Evolutionary conservation across 2,329 filamentous ascomycete species (phyloP).

Genomic region (Chaetothyriales sp.): DNA sequence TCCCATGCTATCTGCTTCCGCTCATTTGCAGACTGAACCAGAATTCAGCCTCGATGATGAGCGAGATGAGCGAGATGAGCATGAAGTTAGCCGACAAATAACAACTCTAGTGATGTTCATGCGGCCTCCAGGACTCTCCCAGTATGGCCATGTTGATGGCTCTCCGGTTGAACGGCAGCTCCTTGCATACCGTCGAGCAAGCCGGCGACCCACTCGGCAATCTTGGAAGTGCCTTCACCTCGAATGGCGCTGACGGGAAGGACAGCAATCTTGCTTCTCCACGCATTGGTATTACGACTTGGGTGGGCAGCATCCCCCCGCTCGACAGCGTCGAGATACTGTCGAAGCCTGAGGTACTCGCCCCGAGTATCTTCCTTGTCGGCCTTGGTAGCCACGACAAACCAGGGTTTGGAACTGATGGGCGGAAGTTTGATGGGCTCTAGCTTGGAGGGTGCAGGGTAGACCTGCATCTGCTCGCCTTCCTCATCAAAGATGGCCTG

Average conservation of each 20-base stretch:
- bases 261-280: conserved; percentile 43
- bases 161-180: background rate
- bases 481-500: conserved; percentile 7
- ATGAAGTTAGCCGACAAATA: no score
- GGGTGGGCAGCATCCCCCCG: conserved; percentile 55
- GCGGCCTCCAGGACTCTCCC: no score
- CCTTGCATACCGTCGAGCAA: conserved; percentile 24
- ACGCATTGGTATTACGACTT: conserved; percentile 54
- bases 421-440: conserved; percentile 44
- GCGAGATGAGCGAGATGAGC: no score
- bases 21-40: no score
- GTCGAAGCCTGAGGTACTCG: conserved; percentile 57
- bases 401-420: conserved; percentile 92
- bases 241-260: conserved; percentile 85
- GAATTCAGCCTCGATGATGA: no score
- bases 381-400: conserved; percentile 86
- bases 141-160: background rate
- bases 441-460: conserved; percentile 19
- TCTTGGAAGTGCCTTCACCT: conserved; percentile 61
- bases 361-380: conserved; percentile 62
- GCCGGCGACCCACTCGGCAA: conserved; percentile 29
- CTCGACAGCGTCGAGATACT: conserved; percentile 56
- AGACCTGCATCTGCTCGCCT: conserved; percentile 13
- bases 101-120: no score
- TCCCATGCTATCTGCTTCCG: no score